Conservation (phyloP, 2,329 filamentous ascomycete species). For the Diaporthe helianthi region DNA sequence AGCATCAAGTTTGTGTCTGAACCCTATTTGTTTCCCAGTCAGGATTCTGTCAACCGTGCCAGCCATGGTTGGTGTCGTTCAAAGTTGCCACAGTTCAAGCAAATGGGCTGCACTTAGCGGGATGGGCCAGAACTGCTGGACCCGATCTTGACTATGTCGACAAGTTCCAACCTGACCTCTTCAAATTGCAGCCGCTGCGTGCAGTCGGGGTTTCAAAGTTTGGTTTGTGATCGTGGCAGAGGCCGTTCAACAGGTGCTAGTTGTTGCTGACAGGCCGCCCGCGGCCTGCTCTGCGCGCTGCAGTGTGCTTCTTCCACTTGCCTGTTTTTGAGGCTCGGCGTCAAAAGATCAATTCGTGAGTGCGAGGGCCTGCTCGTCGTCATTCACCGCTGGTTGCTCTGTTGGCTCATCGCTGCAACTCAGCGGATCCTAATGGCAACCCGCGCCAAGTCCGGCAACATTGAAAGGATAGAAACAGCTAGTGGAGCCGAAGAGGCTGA, state of each 20-base stretch:
- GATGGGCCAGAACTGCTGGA: conserved; percentile 1
- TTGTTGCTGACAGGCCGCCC: background rate
- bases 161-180: background rate
- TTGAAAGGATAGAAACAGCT: conserved; percentile 20
- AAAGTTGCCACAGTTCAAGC: conserved; percentile 21
- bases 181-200: background rate
- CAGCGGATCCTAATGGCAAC: conserved; percentile 29
- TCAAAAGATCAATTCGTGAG: conserved; percentile 1
- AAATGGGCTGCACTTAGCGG: background rate
- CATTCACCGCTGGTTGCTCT: conserved; percentile 29
- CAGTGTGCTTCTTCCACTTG: background rate
- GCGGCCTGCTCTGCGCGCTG: background rate
- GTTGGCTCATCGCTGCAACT: conserved; percentile 23
- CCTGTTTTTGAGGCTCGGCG: background rate
- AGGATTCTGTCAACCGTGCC: conserved; percentile 18
- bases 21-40: conserved; percentile 1
- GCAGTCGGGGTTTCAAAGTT: background rate
- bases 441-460: conserved; percentile 34
- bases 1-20: conserved; percentile 19
- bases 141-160: background rate
- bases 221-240: background rate
- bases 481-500: conserved; percentile 17
- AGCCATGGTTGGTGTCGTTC: conserved; percentile 1
- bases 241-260: background rate
- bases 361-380: background rate